Base-by-base conservation (phyloP, 2,329 filamentous ascomycete species). In the Trichoderma sp. region DNA sequence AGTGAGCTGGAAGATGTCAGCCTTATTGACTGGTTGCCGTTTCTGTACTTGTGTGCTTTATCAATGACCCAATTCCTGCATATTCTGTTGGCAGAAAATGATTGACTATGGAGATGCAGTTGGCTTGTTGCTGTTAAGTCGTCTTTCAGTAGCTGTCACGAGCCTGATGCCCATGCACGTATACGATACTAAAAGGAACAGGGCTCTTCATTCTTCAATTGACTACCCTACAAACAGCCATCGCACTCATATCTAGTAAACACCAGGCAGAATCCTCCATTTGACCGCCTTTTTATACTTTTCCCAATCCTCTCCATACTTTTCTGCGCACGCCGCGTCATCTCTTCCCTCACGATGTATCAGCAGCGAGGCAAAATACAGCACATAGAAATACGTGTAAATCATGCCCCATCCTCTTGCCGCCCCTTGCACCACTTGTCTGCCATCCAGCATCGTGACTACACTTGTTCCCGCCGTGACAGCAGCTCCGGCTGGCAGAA, bases 231-330 rank as follows among this genome's bases (percentile, higher is more conserved):
- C 2, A 43, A n/a, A 21, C 21, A 19, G 3, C 10, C 3, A 10
- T 40, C 21, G 19, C 21, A 27, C 29, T 21, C 5, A 13, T 58
- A 21, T 43, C 29, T 16, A 96, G 80, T 96, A 97, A 13, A 97
- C 81, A 8, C 91, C 91, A 3, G 94, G 94, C 43, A 97, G 80
- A 70, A 97, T 94, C 75, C 89, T 87, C 79, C 88, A 96, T 71
- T 83, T 87, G 29, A 97, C 94, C 72, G 88, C 85, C 78, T 88
- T 88, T 79, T 91, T 93, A 78, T 97, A 97, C 79, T 88, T 86
- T 68, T 93, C 88, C 94, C 94, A 97, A 75, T 97, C 93, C 72
- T 89, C 89, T 5, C 94, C 94, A 77, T 97, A 97, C 84, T 97
- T 97, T 74, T 87, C 87, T 68, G 86, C 84, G 78, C 94, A 97